Evolutionary conservation across 1,284 basidiomycete genomes (phyloP), one percentile per base, ranked within the genome.

Genomic region (Heterobasidion parviporum): DNA sequence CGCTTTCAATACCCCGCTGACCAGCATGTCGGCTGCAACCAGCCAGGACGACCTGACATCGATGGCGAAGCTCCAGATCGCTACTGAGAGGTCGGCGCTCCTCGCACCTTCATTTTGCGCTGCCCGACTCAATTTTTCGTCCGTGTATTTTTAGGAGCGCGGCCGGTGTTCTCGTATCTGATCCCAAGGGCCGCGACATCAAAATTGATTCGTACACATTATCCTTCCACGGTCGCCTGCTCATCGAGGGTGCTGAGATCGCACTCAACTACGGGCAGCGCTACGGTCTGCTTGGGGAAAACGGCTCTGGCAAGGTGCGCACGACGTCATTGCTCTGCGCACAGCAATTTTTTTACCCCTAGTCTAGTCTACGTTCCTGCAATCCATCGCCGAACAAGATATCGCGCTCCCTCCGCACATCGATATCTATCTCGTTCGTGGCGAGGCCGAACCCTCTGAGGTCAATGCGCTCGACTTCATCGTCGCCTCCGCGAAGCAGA

Each of bases 401-500:
- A 92, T 99, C 59, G 86, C 91, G 55, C 97, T 99, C 61, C 96
- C 96, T 33, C 78, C 83, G 10, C 94, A 99, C 74, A 92, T 99
- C 68, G 96, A 99, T 72, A 97, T 98, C 72, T 97, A 99, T 77
- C 85, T 98, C 61, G 96, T 99, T 60, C 75, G 85, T 36, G 96
- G 96, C 63, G 96, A 98, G 71, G 96, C 92, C 3, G 97, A 98
- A 65, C 96, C 96, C 1, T 90, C 92, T n/a, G 91, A 98, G 0
- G 82, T 92, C 64, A 98, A 97, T 69, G 97, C 97, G 10, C 73
- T 98, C 62, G 97, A 99, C 69, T 99, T 92, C 78, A 97, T 98
- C 73, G 82, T 99, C 69, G 81, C 83, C 34, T 96, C 93, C 14
- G 96, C 97, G 46, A 89, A 83, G 70, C 88, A 87, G 62, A 99